Base-by-base conservation (phyloP, 2,329 filamentous ascomycete genomes). In the Coleophoma eucalyptorum region DNA sequence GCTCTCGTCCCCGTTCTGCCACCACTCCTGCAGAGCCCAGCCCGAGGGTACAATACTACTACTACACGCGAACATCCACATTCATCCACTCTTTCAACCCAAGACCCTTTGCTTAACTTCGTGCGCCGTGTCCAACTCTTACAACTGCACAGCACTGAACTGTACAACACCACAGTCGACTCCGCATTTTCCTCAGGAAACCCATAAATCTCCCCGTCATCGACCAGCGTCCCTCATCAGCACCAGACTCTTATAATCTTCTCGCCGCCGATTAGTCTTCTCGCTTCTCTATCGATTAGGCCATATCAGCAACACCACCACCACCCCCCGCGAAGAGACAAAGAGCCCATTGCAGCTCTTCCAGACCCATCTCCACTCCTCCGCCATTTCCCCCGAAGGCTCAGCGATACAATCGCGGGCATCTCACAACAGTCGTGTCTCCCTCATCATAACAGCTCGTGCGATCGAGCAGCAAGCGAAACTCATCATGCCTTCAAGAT, bases 401-500 rank as follows among this genome's bases (percentile, higher is more conserved):
- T 55, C 58, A 52, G 62, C 63, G 61, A 62, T 53, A 26, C 50
- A 53, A 46, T 63, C 62, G 63, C 63, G 63, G 62, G 56, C 61
- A 55, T 43, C 13, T 37, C 49, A 44, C 46, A 53, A 48, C 55
- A 58, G 54, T 60, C 55, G 53, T 64, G 61, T 62, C 57, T 61
- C 55, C 54, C 40, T 52, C 48, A 37, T 52, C 19, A 55, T 48
- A 58, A 48, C 51, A 53, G 61, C 61, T 65, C 62, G 60, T 56
- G 55, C 55, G 49, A 49, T 62, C 63, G 62, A 64, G 64, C 66
- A 57, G 50, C 26, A 46, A 3, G 40, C 33, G 33, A 18, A 38
- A 49, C 21, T 35, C 44, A 56, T 37, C 48, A 97, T 97, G 93
- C 90, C 90, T 74, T 84, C 89, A 67, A 81, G 83, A 72, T 79